Evolutionary conservation across 148 eudicot species (phyloP).

Genomic region (Persicaria maculosa): DNA sequence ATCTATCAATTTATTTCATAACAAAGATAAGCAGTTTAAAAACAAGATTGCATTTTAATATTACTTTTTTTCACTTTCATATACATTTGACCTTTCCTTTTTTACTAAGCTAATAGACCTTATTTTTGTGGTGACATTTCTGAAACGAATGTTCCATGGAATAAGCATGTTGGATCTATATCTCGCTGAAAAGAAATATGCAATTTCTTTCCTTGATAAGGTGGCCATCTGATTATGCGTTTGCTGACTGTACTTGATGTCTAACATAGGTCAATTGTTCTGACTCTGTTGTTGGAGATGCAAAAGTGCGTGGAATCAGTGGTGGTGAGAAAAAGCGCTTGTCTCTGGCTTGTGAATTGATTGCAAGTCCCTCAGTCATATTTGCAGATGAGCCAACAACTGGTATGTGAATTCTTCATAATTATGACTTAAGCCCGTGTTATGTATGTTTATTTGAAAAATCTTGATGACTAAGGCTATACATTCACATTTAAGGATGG

Average conservation of each 20-base stretch:
- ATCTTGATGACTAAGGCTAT: not conserved
- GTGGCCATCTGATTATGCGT: not conserved
- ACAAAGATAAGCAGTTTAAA: not conserved
- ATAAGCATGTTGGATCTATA: not conserved
- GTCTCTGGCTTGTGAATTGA: conserved; percentile 89
- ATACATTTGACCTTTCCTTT: not conserved
- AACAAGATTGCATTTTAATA: not conserved
- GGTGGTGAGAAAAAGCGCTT: conserved; percentile 98
- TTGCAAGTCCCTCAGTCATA: conserved; percentile 96
- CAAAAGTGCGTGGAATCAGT: conserved; percentile 97
- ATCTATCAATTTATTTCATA: not conserved
- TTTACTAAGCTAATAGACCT: not conserved
- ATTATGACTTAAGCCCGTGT: not conserved
- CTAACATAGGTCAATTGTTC: conserved; percentile 76
- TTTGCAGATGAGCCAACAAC: conserved; percentile 99
- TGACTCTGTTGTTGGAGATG: conserved; percentile 93
- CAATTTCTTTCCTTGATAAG: not conserved
- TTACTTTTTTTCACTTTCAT: not conserved
- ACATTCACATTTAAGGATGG: not conserved
- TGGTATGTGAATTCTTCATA: conserved; percentile 31
- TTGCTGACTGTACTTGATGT: not conserved
- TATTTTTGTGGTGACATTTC: not conserved
- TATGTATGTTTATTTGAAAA: not conserved
- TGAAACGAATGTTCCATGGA: not conserved
- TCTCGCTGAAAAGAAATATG: not conserved